phyloP scores from a whole-genome alignment of 1,284 basidiomycete genomes.

The Malassezia equina region DNA sequence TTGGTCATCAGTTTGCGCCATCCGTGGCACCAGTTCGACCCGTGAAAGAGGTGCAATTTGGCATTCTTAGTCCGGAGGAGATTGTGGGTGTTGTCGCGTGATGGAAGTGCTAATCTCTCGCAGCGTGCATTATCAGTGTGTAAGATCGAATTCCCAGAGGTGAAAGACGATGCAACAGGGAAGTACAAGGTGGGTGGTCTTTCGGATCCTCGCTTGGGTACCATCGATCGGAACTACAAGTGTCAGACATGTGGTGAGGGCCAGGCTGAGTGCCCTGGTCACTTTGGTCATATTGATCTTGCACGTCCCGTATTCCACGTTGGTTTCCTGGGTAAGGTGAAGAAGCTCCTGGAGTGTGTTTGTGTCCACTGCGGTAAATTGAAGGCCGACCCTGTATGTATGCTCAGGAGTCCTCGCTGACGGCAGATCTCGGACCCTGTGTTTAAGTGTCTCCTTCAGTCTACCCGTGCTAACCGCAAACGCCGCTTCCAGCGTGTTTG shows the following conservation, averaged over 20 bases:
- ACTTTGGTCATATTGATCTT: conserved; percentile 97
- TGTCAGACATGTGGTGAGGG: conserved; percentile 94
- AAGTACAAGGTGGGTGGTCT: conserved; percentile 79
- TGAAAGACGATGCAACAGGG: conserved; percentile 76
- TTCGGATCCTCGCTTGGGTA: conserved; percentile 96
- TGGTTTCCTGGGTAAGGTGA: conserved; percentile 96
- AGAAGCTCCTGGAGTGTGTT: conserved; percentile 98
- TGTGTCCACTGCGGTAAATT: conserved; percentile 97
- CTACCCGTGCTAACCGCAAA: conserved; percentile 38
- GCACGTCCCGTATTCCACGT: conserved; percentile 91
- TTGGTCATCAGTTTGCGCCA: conserved; percentile 55
- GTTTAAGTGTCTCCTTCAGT: conserved; percentile 35
- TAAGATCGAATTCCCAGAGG: conserved; percentile 95
- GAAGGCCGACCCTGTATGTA: conserved; percentile 62
- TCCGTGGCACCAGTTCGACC: conserved; percentile 71
- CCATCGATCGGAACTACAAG: conserved; percentile 96
- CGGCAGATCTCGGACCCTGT: conserved; percentile 34
- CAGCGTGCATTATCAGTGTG: conserved; percentile 92
- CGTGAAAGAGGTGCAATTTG: conserved; percentile 97
- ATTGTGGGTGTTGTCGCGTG: conserved; percentile 53
- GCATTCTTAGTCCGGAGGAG: conserved; percentile 98
- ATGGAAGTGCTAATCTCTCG: conserved; percentile 10
- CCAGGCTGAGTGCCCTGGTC: conserved; percentile 61
- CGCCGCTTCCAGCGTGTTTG: conserved; percentile 43
- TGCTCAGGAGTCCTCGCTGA: background rate